Evolutionary conservation across 2,329 filamentous ascomycete species (phyloP), one percentile per base, ranked within the genome.

Genomic region (Juglanconis sp.): DNA sequence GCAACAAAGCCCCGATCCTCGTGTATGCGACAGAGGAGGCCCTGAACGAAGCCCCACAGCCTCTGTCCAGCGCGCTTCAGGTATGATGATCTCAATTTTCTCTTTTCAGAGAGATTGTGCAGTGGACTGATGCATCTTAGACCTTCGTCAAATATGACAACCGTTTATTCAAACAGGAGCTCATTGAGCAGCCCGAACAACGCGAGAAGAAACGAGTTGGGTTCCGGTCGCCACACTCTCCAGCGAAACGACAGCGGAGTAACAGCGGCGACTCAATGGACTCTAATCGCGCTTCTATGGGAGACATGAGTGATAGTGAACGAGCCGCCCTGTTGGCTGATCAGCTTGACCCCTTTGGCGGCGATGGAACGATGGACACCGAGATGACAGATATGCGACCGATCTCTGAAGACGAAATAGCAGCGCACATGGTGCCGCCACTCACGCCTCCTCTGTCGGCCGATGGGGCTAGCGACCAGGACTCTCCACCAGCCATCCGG

Each of bases 101-200:
- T 1, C 32, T 31, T 2, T 44, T 17, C n/a, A 4, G 8, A 24
- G 5, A 15, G 17, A 17, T 30, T 11, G 6, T 3, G 51, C 24
- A 1, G 8, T 31, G 2, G 54, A 47, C 46, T 61, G 11, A 58
- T 30, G 4, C 15, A 5, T 5, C 49, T 24, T 64, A 68, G 59
- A 70, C 67, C 4, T 75, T 75, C 57, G 64, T 74, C 15, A 69
- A 68, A 44, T 69, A 71, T 56, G 73, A 75, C 62, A 74, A 75
- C 57, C 67, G 70, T 1, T 63, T 67, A 40, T 74, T 74, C 24
- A 72, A 70, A 62, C 69, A 71, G 59, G 72, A 75, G 54, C 51
- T 71, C 15, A 36, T 63, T 3, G 67, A 70, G 44, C 66, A 70
- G 40, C 65, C 68, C 49, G 65, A 61, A 24, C 65, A 65, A 10